These are phyloP conservation scores for Marsdenia floribunda DNA, from an alignment of 257 asterid species.

Conservation along the genomic window DNA sequence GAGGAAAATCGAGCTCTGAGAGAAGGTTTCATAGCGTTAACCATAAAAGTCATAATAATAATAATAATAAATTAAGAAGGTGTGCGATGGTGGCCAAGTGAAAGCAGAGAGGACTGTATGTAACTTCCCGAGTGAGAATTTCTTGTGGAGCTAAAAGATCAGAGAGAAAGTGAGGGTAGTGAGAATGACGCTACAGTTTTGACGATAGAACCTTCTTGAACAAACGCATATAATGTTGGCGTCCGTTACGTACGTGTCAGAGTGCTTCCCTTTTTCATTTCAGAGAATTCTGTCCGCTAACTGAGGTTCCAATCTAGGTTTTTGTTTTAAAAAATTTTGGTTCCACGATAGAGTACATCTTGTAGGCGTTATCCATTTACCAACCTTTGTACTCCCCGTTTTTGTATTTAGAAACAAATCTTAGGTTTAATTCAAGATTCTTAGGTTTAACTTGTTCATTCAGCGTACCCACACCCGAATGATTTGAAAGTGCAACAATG, in stretches of 20 bases:
- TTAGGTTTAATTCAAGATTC: too few relatives aligned
- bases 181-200: neutral
- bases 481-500: too few relatives aligned
- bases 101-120: neutral
- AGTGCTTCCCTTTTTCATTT: neutral
- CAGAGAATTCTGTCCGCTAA: too few relatives aligned
- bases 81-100: neutral
- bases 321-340: too few relatives aligned
- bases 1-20: constrained; percentile 20
- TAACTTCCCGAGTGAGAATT: neutral
- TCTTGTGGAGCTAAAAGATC: neutral
- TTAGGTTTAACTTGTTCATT: too few relatives aligned
- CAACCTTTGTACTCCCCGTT: too few relatives aligned
- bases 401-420: too few relatives aligned
- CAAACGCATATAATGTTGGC: neutral
- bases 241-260: neutral
- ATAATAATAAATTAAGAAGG: too few relatives aligned
- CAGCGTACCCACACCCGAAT: too few relatives aligned
- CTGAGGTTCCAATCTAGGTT: neutral
- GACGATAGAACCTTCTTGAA: constrained; percentile 4
- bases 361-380: too few relatives aligned
- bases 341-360: too few relatives aligned
- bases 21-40: constrained; percentile 33
- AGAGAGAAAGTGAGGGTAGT: neutral
- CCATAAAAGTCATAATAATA: too few relatives aligned